Base-by-base conservation (phyloP, 257 asterid genomes). In the Mentha longifolia region DNA sequence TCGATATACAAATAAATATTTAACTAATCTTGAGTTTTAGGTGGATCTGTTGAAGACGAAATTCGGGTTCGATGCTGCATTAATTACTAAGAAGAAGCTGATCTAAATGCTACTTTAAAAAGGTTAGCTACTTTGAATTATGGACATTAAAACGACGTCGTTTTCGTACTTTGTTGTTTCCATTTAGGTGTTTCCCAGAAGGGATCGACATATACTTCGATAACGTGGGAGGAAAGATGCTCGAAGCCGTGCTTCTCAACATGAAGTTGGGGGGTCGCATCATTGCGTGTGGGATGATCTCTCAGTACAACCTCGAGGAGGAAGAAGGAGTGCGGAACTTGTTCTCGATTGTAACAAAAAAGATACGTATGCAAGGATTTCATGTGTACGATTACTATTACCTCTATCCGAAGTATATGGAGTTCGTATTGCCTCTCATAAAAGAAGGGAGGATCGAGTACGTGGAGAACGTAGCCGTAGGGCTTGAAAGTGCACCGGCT, bases 141-240 rank as follows among this genome's bases (percentile, higher is more conserved):
- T 35, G 37, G 37, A 33, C 6, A 3, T 33, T 22, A 28, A 28
- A 28, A 28, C 31, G 31, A 28, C 31, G 31, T 28, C 2, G 31
- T 28, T 28, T 28, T 28, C 31, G 2, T 3, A 28, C 25, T 22
- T 22, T 22, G 25, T 22, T 22, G 1, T 22, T 22, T 22, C 25
- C 25, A 22, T 22, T 22, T 2, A 85, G 90, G 71, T 76, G 62
- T 41, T 83, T 85, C 31, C 84, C 86, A 0, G 22, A 83, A 33
- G 86, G 90, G 12, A 83, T 85, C 6, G 87, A 82, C 52, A 76
- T 85, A 30, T 82, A 82, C 75, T 82, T 85, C 17, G 88, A 83
- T 13, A 83, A 81, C 45, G 88, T 80, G 1, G 85, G 90, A 9
- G 86, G 86, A 9, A 70, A 78, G 74, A 85, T 79, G 88, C 70